A percentile compares a stretch with the other conserved stretches of the same genome.
These are phyloP conservation scores for Diospyros kaki DNA, from an alignment of 148 eudicot species.

Conservation along the genomic window DNA sequence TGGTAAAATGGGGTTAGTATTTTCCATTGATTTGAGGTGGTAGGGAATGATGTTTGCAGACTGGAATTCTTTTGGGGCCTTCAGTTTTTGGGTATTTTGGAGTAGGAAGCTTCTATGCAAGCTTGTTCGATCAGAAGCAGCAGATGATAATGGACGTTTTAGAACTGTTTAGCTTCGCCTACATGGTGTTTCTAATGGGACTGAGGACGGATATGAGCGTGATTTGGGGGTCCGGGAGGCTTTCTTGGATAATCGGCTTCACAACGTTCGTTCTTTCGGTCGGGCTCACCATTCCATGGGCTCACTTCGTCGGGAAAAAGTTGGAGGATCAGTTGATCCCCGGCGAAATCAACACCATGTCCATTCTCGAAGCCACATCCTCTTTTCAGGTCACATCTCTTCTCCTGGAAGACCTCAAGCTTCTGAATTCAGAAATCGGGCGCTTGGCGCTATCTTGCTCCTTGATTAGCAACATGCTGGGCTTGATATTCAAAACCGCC, in stretches of 20 bases:
- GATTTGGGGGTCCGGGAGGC: conserved; percentile 6
- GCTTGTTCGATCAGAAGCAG: background rate
- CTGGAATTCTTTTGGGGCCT: conserved; percentile 8
- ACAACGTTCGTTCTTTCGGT: background rate
- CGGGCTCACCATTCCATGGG: background rate
- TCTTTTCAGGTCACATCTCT: conserved; percentile 10
- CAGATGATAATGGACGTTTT: background rate
- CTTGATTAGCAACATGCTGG: background rate
- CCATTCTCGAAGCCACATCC: background rate
- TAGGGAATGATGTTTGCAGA: background rate
- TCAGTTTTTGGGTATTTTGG: background rate
- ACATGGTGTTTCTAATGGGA: background rate
- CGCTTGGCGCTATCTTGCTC: conserved; percentile 12
- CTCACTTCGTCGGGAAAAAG: no score
- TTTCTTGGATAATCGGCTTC: conserved; percentile 8
- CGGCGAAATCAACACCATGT: background rate
- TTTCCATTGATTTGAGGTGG: no score
- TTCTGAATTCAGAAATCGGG: conserved; percentile 13
- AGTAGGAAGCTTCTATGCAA: background rate
- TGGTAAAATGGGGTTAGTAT: no score
- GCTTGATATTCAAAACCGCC: background rate
- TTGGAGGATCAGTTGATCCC: no score
- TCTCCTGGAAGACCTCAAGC: conserved; percentile 16
- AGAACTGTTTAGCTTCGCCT: background rate
- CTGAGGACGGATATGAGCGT: background rate